These are phyloP conservation scores for Phytophthora chlamydospora DNA, from an alignment of 352 stramenopile genomes.

Conservation along the genomic window DNA sequence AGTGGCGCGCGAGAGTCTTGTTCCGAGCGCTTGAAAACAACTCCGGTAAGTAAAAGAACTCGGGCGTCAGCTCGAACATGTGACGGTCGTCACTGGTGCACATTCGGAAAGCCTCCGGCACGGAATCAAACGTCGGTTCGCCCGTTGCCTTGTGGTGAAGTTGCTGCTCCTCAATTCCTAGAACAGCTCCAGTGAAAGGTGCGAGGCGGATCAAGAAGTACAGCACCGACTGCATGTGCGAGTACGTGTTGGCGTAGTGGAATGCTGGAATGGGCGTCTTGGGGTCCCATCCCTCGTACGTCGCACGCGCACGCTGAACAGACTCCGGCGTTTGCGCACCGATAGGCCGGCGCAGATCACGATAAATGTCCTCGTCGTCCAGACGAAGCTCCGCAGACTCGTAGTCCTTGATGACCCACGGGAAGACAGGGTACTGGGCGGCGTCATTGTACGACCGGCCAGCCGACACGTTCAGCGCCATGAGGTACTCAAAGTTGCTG, in stretches of 20 bases:
- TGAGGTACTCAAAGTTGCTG: constrained; percentile 96
- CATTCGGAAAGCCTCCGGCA: constrained; percentile 61
- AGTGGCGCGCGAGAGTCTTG: constrained; percentile 57
- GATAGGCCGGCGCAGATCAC: constrained; percentile 97
- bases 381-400: constrained; percentile 93
- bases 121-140: constrained; percentile 66
- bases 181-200: constrained; percentile 65
- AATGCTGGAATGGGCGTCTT: constrained; percentile 68
- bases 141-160: constrained; percentile 39
- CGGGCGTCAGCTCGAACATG: constrained; percentile 76
- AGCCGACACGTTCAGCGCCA: constrained; percentile 95
- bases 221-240: constrained; percentile 72
- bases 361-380: constrained; percentile 92
- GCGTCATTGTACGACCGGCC: constrained; percentile 97
- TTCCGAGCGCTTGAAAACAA: constrained; percentile 72
- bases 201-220: constrained; percentile 78
- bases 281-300: constrained; percentile 50
- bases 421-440: constrained; percentile 98
- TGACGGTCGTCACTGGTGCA: constrained; percentile 62
- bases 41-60: constrained; percentile 85
- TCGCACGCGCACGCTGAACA: constrained; percentile 49
- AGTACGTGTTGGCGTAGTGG: constrained; percentile 77
- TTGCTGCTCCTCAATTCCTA: constrained; percentile 43
- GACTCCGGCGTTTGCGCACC: constrained; percentile 83
- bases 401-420: constrained; percentile 98